phyloP scores from a whole-genome alignment of 2,329 filamentous ascomycete species.

The Gremmenia infestans region DNA sequence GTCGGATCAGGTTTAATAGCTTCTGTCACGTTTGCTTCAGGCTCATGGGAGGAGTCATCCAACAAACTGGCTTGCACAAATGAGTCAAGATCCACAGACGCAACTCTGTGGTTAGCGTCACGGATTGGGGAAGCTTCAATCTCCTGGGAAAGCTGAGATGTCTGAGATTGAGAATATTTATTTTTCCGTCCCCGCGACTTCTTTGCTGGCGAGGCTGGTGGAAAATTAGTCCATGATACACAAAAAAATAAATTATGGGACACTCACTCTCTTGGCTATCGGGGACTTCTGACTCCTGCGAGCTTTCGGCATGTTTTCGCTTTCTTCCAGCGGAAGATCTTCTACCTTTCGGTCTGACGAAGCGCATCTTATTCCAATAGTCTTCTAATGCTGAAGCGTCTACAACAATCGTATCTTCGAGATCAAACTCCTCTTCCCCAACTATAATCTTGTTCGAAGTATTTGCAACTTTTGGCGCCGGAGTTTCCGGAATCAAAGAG shows the following conservation, averaged over 20 bases:
- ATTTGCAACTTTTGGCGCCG: constrained; percentile 5
- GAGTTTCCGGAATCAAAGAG: constrained; percentile 27
- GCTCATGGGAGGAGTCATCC: background rate
- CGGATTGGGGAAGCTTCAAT: background rate
- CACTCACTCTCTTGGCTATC: constrained; percentile 20
- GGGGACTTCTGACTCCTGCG: constrained; percentile 16
- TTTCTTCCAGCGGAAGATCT: constrained; percentile 12
- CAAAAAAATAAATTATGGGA: no score
- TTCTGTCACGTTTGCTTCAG: background rate
- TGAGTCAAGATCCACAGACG: constrained; percentile 14
- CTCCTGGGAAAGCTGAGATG: constrained; percentile 4
- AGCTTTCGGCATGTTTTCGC: constrained; percentile 16
- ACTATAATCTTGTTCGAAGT: background rate
- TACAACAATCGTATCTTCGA: constrained; percentile 21
- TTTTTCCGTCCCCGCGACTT: constrained; percentile 9
- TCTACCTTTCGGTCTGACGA: constrained; percentile 3
- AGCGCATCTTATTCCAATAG: background rate
- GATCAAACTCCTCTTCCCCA: constrained; percentile 13
- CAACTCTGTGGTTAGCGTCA: constrained; percentile 2
- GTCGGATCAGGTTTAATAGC: background rate
- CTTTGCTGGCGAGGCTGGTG: constrained; percentile 8
- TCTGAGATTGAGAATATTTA: constrained; percentile 5
- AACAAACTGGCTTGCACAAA: background rate
- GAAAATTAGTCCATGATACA: no score
- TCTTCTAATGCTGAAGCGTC: constrained; percentile 13